phyloP scores from a whole-genome alignment of 78 protist species.

The Creolimax fragrantissima region DNA sequence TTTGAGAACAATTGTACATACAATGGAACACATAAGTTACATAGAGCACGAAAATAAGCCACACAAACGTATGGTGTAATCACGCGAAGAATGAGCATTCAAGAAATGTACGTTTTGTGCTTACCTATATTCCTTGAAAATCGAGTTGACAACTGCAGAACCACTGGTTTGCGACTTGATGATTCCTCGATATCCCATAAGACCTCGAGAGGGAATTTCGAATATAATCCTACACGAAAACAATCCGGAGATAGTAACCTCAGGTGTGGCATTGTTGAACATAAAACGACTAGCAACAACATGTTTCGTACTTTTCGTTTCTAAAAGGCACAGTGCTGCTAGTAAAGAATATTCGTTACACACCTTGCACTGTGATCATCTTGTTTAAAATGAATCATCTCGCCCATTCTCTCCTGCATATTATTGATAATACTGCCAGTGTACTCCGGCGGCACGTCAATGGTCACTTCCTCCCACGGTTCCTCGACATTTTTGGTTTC shows the following conservation, averaged over 20 bases:
- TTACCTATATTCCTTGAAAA: slow-evolving; percentile 49
- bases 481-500: slow-evolving; percentile 25
- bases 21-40: too few species aligned
- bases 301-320: too few species aligned
- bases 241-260: too few species aligned
- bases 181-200: slow-evolving; percentile 52
- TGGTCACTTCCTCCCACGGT: slow-evolving; percentile 52
- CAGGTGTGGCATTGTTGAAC: too few species aligned
- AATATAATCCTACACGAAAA: slow-evolving; percentile 26
- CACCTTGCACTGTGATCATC: slow-evolving; percentile 36
- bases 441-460: slow-evolving; percentile 56
- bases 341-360: too few species aligned
- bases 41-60: too few species aligned
- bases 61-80: too few species aligned
- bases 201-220: slow-evolving; percentile 58
- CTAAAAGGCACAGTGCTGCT: too few species aligned
- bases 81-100: too few species aligned
- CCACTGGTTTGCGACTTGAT: slow-evolving; percentile 63
- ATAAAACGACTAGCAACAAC: too few species aligned
- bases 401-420: slow-evolving; percentile 18
- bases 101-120: too few species aligned
- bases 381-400: background rate
- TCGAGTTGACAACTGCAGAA: slow-evolving; percentile 54
- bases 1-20: too few species aligned
- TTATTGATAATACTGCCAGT: slow-evolving; percentile 54